Evolutionary conservation across 2,329 filamentous ascomycete species (phyloP).

Genomic region (Diaporthe citriasiana): DNA sequence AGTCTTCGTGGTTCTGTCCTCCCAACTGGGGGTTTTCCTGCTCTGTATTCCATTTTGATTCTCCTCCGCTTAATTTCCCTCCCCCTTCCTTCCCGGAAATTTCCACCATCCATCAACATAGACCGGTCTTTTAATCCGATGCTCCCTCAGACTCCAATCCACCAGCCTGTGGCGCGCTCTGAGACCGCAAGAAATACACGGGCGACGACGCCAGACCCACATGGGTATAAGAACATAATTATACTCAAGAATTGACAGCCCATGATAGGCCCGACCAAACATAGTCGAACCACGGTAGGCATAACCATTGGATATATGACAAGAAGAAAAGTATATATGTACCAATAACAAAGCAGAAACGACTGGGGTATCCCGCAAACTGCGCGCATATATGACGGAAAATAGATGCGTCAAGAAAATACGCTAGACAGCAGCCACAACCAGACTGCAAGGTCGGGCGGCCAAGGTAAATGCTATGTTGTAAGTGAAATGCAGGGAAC

Average conservation of each 20-base stretch:
- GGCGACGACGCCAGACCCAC: neutral
- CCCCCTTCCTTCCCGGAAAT: neutral
- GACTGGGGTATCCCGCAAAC: conserved; percentile 26
- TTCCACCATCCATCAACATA: neutral
- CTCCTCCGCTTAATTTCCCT: no score
- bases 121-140: no score
- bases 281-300: neutral
- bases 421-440: conserved; percentile 21
- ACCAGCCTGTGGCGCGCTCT: neutral
- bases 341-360: conserved; percentile 22
- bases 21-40: neutral
- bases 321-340: conserved; percentile 25
- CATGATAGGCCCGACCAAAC: neutral
- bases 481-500: neutral
- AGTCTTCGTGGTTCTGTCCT: neutral
- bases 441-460: neutral
- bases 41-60: neutral
- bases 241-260: neutral
- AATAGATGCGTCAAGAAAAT: conserved; percentile 8
- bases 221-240: conserved; percentile 12
- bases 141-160: neutral
- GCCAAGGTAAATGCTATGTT: neutral
- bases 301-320: neutral
- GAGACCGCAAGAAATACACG: neutral
- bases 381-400: neutral